Conservation (phyloP, 768 basidiomycete genomes). For the Imleria badia region DNA sequence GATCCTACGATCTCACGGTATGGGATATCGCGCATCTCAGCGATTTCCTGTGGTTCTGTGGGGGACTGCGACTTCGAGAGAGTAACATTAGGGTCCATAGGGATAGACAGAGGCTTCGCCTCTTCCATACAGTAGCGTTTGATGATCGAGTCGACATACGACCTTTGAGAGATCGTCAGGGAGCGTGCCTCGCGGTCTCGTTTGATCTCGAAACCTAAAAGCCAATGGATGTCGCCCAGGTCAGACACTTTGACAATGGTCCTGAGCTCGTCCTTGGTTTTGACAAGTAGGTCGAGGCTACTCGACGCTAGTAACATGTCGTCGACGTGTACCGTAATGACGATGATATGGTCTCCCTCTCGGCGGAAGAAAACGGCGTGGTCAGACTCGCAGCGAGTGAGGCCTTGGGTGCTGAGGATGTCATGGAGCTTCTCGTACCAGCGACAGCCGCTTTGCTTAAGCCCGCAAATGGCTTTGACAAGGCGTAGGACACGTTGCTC, state of each 20-base stretch:
- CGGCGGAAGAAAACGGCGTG: not conserved
- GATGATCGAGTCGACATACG: not conserved
- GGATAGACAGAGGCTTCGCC: not conserved
- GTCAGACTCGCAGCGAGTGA: not conserved
- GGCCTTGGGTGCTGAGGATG: not conserved
- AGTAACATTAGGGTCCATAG: not conserved
- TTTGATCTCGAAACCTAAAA: not conserved
- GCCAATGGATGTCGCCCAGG: not conserved
- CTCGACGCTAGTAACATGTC: not conserved
- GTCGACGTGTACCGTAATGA: not conserved
- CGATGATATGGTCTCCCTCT: not conserved
- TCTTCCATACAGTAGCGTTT: not conserved
- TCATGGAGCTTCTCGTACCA: not conserved
- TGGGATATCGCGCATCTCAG: not conserved
- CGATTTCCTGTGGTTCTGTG: not conserved
- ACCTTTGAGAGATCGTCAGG: not conserved
- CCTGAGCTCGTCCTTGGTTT: not conserved
- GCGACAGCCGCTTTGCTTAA: not conserved
- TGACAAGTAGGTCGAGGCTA: not conserved
- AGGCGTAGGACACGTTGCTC: no score
- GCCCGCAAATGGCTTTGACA: no score
- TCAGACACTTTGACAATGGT: not conserved
- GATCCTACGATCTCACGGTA: not conserved
- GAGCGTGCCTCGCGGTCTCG: not conserved
- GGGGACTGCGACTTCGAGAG: not conserved